Evolutionary conservation across 1,139 yeast species (phyloP).

Genomic region (Hansenula anomala): DNA sequence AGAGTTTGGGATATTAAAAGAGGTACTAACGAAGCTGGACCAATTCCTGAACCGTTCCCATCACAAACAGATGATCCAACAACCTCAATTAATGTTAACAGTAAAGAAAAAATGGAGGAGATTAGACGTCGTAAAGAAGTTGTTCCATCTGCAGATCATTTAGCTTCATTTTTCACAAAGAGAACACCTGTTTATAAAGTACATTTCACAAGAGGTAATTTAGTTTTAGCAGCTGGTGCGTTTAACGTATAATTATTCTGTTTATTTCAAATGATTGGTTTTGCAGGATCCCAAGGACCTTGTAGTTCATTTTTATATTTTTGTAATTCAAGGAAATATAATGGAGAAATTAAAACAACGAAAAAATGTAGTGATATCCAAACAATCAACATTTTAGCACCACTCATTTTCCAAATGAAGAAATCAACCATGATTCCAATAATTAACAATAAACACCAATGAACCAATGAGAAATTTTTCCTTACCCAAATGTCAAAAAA

Average conservation of each 20-base stretch:
- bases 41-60: conserved; percentile 72
- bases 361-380: conserved; percentile 48
- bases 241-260: conserved; percentile 27
- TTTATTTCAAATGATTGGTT: conserved; percentile 44
- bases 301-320: conserved; percentile 81
- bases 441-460: conserved; percentile 23
- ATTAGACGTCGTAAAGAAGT: conserved; percentile 57
- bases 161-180: conserved; percentile 92
- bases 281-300: conserved; percentile 94
- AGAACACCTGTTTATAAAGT: conserved; percentile 93
- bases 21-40: conserved; percentile 75
- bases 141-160: conserved; percentile 79
- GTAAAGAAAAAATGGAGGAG: conserved; percentile 37
- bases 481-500: conserved; percentile 59
- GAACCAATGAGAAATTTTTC: conserved; percentile 28
- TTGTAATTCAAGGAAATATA: conserved; percentile 66
- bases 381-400: conserved; percentile 34
- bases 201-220: conserved; percentile 83
- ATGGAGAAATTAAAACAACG: conserved; percentile 59
- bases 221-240: conserved; percentile 93
- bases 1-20: conserved; percentile 94
- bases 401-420: conserved; percentile 34
- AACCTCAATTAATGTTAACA: conserved; percentile 28
- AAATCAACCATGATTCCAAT: conserved; percentile 19
- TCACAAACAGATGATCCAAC: conserved; percentile 32